phyloP scores from a whole-genome alignment of 495 filamentous ascomycete genomes.

The Talaromyces nanjingensis region DNA sequence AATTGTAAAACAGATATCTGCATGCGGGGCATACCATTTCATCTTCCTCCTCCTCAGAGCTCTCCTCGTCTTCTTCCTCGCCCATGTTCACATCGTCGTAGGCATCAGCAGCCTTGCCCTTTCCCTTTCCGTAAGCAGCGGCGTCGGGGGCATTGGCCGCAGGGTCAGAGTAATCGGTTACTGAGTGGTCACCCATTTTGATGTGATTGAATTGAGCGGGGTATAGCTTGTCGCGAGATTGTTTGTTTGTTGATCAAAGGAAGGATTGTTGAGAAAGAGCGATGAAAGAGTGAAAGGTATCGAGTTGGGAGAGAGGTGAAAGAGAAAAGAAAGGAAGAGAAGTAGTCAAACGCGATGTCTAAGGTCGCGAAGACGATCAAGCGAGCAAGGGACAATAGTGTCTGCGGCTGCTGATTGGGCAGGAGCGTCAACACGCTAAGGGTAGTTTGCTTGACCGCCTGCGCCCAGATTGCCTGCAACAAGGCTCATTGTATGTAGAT shows the following conservation, averaged over 20 bases:
- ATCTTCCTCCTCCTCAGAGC: slow-evolving; percentile 54
- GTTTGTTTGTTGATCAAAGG: not conserved
- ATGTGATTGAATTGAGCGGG: slow-evolving; percentile 10
- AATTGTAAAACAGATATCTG: not conserved
- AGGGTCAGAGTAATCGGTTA: slow-evolving; percentile 21
- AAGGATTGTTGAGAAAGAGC: slow-evolving; percentile 3
- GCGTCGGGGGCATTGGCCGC: slow-evolving; percentile 29
- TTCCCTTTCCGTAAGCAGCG: slow-evolving; percentile 42
- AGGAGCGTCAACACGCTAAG: not conserved
- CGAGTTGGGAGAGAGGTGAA: slow-evolving; percentile 7
- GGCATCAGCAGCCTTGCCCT: slow-evolving; percentile 50
- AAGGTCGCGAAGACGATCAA: slow-evolving; percentile 21
- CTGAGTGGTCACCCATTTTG: slow-evolving; percentile 34
- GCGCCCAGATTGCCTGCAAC: not conserved
- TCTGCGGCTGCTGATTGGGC: slow-evolving; percentile 5
- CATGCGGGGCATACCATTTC: slow-evolving; percentile 44
- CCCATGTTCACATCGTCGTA: slow-evolving; percentile 56
- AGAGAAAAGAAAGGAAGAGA: not conserved
- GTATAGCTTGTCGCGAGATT: not conserved
- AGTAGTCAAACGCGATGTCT: slow-evolving; percentile 3
- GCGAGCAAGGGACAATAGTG: slow-evolving; percentile 16
- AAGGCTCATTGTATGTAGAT: not conserved
- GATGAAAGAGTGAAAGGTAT: slow-evolving; percentile 2
- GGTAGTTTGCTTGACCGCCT: slow-evolving; percentile 1
- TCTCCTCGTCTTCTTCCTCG: slow-evolving; percentile 58